These are phyloP conservation scores for Yarrowia deformans DNA, from an alignment of 805 yeast species.

Conservation along the genomic window DNA sequence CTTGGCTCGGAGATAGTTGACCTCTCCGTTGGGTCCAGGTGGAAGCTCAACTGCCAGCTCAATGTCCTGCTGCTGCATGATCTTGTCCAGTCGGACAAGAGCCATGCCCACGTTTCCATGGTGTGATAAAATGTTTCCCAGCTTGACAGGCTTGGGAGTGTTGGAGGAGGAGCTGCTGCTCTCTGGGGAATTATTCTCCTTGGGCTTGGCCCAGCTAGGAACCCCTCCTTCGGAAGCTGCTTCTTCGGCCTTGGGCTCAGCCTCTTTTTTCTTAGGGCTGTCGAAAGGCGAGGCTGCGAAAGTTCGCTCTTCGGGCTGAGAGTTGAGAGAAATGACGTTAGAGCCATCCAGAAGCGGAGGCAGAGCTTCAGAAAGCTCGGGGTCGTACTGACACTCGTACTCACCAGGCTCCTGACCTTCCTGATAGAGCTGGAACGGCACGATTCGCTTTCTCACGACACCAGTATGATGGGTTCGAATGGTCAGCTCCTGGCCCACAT, in stretches of 20 bases:
- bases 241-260: constrained; percentile 10
- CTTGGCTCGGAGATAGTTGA: constrained; percentile 28
- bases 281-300: constrained; percentile 44
- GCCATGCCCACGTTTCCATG: constrained; percentile 72
- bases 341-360: constrained; percentile 12
- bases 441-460: constrained; percentile 77
- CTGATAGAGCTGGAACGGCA: constrained; percentile 64
- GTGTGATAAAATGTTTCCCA: constrained; percentile 17
- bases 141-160: constrained; percentile 57
- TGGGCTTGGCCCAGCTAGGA: constrained; percentile 23
- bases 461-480: constrained; percentile 87
- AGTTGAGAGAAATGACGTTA: constrained; percentile 27
- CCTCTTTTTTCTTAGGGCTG: constrained; percentile 8
- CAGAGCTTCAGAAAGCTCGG: background rate
- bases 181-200: background rate
- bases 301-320: constrained; percentile 15
- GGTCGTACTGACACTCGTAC: constrained; percentile 22
- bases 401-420: constrained; percentile 42
- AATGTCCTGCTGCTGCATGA: constrained; percentile 50
- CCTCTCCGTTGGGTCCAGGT: constrained; percentile 32
- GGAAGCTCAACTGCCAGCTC: constrained; percentile 49
- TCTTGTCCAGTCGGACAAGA: constrained; percentile 59
- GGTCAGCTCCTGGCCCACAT: constrained; percentile 94
- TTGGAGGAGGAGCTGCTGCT: background rate
- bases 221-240: constrained; percentile 58